phyloP scores from a whole-genome alignment of 2,329 filamentous ascomycete species.

The Simplicillium aogashimaense region DNA sequence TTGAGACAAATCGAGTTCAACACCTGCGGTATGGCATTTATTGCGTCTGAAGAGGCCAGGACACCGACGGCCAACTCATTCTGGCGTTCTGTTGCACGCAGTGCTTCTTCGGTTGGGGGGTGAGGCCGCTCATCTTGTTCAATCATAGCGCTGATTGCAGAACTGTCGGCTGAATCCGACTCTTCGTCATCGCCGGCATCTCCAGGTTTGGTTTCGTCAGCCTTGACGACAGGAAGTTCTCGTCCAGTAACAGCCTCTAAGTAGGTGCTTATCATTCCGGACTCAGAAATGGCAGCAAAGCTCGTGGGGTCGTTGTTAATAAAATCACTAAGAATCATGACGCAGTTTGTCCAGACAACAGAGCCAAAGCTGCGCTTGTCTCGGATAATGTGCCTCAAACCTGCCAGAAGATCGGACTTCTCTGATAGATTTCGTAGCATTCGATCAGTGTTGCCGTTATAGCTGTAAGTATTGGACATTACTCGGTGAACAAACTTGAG shows the following conservation, averaged over 20 bases:
- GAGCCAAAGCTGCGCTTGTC: constrained; percentile 77
- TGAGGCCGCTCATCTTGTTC: constrained; percentile 33
- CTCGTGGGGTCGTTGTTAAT: constrained; percentile 99
- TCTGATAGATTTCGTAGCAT: constrained; percentile 89
- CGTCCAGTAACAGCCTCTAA: constrained; percentile 67
- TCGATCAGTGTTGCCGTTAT: constrained; percentile 76
- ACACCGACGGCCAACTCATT: constrained; percentile 57
- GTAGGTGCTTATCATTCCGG: constrained; percentile 78
- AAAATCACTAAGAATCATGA: constrained; percentile 87
- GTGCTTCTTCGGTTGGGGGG: constrained; percentile 39
- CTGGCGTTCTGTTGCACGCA: constrained; percentile 31
- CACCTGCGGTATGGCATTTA: constrained; percentile 75
- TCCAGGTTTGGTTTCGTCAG: constrained; percentile 17
- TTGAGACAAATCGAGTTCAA: constrained; percentile 94
- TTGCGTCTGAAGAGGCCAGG: constrained; percentile 78
- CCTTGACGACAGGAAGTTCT: constrained; percentile 23
- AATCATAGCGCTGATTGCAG: constrained; percentile 25
- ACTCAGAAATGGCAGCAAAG: constrained; percentile 90
- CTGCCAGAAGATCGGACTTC: constrained; percentile 72
- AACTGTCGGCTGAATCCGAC: constrained; percentile 26
- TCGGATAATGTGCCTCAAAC: constrained; percentile 71
- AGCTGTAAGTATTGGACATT: constrained; percentile 65
- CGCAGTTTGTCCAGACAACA: constrained; percentile 89
- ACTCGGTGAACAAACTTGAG: constrained; percentile 96
- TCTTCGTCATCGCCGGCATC: constrained; percentile 18